Evolutionary conservation across 176 grass and related monocot species (phyloP), one percentile per base, ranked within the genome.

Genomic region (Triticum urartu): DNA sequence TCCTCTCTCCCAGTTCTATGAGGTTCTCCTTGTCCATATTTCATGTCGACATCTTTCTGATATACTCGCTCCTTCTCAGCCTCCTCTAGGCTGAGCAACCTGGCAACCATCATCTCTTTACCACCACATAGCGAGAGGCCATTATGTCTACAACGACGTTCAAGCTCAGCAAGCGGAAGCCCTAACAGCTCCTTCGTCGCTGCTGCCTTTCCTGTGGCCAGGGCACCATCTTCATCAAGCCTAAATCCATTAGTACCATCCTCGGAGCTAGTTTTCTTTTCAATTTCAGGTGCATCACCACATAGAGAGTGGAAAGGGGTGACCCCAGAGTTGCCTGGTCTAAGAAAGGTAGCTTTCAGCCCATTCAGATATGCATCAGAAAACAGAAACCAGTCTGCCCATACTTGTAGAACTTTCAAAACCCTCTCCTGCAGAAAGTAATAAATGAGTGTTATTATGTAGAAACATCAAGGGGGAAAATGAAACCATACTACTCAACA

Each of bases 301-400:
- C 92, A 94, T 75, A 99, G 83, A 35, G 89, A 97, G 85, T 99
- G 94, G 43, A 89, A 99, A 12, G 87, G 83, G 32, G 81, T 79
- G 43, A 99, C 94, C 62, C 97, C 97, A 62, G 89, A 97, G 78
- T 94, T 94, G 77, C 90, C 84, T 28, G 92, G 87, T 88, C 97
- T 88, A 88, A 97, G 92, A 91, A 99, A 99, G 81, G 94, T 97
- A 68, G 89, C 89, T 77, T 94, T 88, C 70, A 99, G 38, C 24
- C 97, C 97, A 87, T 96, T 97, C 79, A 99, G 80, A 82, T 93
- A 99, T 88, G 92, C 92, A 90, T 99, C 97, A n/a, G 97, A 99
- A 90, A 99, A 99, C 68, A 99, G 87, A 80, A 99, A 99, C 97
- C 97, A 99, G 78, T 99, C 97, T 68, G 85, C 94, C 97, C 97